Base-by-base conservation (phyloP, 2,329 filamentous ascomycete genomes). In the Aaosphaeria pasadenensis region DNA sequence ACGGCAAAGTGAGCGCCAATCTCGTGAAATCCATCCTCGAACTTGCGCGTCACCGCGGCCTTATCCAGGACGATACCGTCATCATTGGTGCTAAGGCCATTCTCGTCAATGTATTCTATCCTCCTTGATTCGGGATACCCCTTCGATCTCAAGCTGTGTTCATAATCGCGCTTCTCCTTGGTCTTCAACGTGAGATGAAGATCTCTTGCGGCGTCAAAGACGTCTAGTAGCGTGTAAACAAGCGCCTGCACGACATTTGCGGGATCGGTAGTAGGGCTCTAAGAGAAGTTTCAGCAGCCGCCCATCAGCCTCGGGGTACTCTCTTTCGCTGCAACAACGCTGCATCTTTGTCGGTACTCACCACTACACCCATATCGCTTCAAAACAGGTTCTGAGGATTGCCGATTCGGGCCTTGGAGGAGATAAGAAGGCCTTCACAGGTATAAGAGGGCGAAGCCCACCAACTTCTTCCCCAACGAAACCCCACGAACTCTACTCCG, bases 151-250 rank as follows among this genome's bases (percentile, higher is more conserved):
- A 66, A 48, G 30, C 45, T 56, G 5, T 55, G 45, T 44, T 68
- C 63, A 48, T 63, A 58, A 31, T 68, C 67, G 42, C 63, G 61
- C 50, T 60, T 63, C 46, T 69, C 64, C 38, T 69, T 70, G 6
- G 48, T 49, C 11, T 50, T 55, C 36, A 70, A 52, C 3, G 62
- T 70, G 30, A 60, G 55, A 33, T 63, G 59, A 2, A 69, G 50
- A 50, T 70, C 67, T 43, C 57, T 56, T 4, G 66, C 62, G 17
- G 66, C 64, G 48, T 69, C 65, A 40, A 70, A 66, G n/a, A 67
- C 62, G 38, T 64, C 65, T 36, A 65, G 43, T 35, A 70, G 47
- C 6, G 58, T 61, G 45, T 64, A 60, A 3, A 67, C 60, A 9
- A 70, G 58, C 29, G 58, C 52, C 47, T 70, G 63, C 40, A 67